Conservation (phyloP, 306 rosid genomes). For the Lathyrus sativus region DNA sequence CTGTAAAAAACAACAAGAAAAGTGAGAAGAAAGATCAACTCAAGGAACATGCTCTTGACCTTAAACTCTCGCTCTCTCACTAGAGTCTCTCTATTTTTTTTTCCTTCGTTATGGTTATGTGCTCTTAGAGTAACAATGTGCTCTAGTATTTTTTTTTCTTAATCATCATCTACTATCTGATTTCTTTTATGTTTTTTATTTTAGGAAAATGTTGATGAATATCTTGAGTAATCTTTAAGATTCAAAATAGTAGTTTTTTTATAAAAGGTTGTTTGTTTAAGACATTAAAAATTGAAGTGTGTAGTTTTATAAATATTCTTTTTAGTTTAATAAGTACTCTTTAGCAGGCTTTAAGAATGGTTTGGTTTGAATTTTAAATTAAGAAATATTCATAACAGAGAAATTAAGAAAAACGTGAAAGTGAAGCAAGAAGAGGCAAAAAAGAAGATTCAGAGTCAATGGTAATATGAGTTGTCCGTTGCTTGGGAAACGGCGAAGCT, state of each 20-base stretch:
- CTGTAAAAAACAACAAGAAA: neutral
- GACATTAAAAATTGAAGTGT: neutral
- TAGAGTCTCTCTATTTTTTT: neutral
- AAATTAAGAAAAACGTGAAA: neutral
- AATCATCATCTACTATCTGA: neutral
- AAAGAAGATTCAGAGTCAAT: neutral
- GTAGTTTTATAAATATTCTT: too few species aligned
- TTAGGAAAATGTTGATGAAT: too few species aligned
- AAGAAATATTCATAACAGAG: neutral
- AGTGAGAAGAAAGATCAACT: slow-evolving; percentile 21
- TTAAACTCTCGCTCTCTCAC: slow-evolving; percentile 50
- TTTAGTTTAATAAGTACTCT: too few species aligned
- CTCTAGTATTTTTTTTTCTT: neutral
- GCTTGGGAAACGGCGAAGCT: neutral
- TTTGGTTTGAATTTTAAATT: neutral
- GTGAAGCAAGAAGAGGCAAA: neutral
- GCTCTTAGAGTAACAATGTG: neutral
- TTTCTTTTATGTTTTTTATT: neutral
- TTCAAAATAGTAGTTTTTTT: too few species aligned
- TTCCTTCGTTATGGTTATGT: neutral
- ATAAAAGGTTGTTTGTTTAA: too few species aligned
- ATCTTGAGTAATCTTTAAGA: too few species aligned
- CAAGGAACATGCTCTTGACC: slow-evolving; percentile 35
- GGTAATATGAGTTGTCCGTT: neutral
- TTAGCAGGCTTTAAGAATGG: too few species aligned